These are phyloP conservation scores for Russula foetens DNA, from an alignment of 768 basidiomycete genomes.

Conservation along the genomic window DNA sequence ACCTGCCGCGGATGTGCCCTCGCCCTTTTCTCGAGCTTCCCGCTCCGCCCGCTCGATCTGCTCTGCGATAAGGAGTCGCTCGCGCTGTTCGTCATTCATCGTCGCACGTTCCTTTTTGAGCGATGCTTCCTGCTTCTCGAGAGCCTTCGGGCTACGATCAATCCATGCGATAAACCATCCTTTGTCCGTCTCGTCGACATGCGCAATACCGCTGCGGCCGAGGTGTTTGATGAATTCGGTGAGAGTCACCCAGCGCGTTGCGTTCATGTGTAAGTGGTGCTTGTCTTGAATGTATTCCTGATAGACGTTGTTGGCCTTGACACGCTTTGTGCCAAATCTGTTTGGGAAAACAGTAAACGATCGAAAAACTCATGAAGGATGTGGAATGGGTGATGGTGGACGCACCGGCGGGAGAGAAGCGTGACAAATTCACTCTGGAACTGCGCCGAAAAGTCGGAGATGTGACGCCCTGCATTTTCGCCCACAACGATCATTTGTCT, in stretches of 20 bases:
- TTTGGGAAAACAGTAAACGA: neutral
- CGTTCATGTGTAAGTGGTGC: constrained; percentile 93
- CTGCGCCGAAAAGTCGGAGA: constrained; percentile 77
- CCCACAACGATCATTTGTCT: constrained; percentile 97
- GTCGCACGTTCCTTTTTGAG: constrained; percentile 89
- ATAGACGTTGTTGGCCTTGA: constrained; percentile 90
- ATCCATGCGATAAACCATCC: constrained; percentile 98
- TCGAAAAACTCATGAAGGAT: constrained; percentile 2
- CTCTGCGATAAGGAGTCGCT: constrained; percentile 80
- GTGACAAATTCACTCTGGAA: constrained; percentile 93
- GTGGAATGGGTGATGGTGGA: constrained; percentile 4
- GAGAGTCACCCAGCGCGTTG: constrained; percentile 95
- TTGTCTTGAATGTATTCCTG: constrained; percentile 98
- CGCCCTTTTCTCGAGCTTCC: constrained; percentile 34
- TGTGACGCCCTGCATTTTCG: constrained; percentile 87
- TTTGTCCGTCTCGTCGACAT: constrained; percentile 98
- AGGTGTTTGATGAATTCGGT: constrained; percentile 93
- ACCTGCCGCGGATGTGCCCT: constrained; percentile 25
- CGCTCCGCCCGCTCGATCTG: constrained; percentile 84
- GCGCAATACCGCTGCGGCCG: constrained; percentile 75
- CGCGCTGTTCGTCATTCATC: constrained; percentile 90
- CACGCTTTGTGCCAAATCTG: constrained; percentile 91
- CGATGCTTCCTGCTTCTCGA: constrained; percentile 85
- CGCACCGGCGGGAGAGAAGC: constrained; percentile 75
- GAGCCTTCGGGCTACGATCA: constrained; percentile 89